phyloP scores from a whole-genome alignment of 257 asterid species.

The Plectranthus barbatus region DNA sequence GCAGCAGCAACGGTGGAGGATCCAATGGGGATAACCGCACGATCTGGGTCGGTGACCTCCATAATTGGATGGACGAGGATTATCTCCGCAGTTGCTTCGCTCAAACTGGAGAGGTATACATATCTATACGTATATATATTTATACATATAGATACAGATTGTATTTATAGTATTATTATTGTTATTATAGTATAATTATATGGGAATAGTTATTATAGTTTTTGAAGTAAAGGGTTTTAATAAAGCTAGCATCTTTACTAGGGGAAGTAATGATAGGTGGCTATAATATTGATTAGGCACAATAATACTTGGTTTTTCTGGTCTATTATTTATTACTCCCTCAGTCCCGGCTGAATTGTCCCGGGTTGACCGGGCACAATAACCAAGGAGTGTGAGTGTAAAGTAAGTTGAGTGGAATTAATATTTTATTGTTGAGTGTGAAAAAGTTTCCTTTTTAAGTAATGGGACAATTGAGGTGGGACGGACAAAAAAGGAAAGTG shows the following conservation, averaged over 20 bases:
- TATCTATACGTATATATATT: background rate
- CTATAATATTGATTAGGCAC: background rate
- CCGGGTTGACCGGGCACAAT: too few species aligned
- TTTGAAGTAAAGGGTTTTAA: background rate
- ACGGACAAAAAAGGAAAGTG: too few species aligned
- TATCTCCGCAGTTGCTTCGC: slow-evolving; percentile 89
- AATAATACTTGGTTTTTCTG: background rate
- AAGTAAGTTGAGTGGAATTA: too few species aligned
- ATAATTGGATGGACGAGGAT: slow-evolving; percentile 97
- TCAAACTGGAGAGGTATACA: slow-evolving; percentile 69
- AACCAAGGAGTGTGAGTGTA: too few species aligned
- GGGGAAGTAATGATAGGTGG: background rate
- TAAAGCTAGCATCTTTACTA: slow-evolving; percentile 3
- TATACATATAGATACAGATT: background rate
- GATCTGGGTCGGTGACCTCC: slow-evolving; percentile 97
- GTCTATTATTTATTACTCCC: background rate
- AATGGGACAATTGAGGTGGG: too few species aligned
- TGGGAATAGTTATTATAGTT: background rate
- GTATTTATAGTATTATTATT: background rate
- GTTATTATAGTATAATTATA: background rate
- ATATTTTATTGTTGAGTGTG: too few species aligned
- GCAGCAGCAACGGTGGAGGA: slow-evolving; percentile 37
- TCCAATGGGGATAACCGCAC: slow-evolving; percentile 76
- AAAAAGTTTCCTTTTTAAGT: too few species aligned
- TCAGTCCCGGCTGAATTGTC: too few species aligned